Conservation (phyloP, 352 stramenopile species). For the Salisapilia sapeloensis region DNA sequence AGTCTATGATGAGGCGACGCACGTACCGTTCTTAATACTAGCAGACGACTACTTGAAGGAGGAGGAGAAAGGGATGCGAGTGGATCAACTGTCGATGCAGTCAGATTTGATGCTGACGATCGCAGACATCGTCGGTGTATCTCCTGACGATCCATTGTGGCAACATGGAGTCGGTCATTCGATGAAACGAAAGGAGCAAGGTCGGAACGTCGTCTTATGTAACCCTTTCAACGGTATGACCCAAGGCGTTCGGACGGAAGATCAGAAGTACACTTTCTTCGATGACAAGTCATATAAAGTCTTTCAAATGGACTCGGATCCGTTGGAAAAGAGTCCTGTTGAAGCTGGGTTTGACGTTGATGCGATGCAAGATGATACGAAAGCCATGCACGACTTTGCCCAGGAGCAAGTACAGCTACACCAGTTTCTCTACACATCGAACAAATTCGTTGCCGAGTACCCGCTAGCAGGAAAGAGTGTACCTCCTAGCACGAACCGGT, state of each 20-base stretch:
- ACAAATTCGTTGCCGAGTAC: conserved; percentile 30
- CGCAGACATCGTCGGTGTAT: conserved; percentile 40
- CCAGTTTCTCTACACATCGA: conserved; percentile 50
- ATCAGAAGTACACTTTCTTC: conserved; percentile 61
- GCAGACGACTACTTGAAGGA: conserved; percentile 39
- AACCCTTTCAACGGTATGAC: conserved; percentile 58
- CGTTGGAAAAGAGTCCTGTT: conserved; percentile 27
- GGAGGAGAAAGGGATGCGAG: conserved; percentile 17
- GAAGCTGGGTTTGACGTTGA: conserved; percentile 39
- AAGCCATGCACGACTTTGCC: conserved; percentile 25
- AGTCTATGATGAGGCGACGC: conserved; percentile 40
- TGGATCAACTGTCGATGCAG: conserved; percentile 51
- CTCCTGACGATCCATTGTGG: conserved; percentile 20
- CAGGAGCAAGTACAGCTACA: conserved; percentile 44
- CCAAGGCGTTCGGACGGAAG: conserved; percentile 41
- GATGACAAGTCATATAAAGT: conserved; percentile 46
- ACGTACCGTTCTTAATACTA: conserved; percentile 45
- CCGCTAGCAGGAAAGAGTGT: conserved; percentile 1
- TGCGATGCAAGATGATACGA: conserved; percentile 28
- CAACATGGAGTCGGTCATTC: conserved; percentile 55
- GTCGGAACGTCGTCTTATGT: conserved; percentile 37
- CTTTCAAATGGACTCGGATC: conserved; percentile 27
- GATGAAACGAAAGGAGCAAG: conserved; percentile 26
- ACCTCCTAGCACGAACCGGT: not conserved
- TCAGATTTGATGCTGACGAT: conserved; percentile 58